Evolutionary conservation across 129 eudicot genomes (phyloP), one percentile per base, ranked within the genome.

Genomic region (Smallanthus sonchifolius): DNA sequence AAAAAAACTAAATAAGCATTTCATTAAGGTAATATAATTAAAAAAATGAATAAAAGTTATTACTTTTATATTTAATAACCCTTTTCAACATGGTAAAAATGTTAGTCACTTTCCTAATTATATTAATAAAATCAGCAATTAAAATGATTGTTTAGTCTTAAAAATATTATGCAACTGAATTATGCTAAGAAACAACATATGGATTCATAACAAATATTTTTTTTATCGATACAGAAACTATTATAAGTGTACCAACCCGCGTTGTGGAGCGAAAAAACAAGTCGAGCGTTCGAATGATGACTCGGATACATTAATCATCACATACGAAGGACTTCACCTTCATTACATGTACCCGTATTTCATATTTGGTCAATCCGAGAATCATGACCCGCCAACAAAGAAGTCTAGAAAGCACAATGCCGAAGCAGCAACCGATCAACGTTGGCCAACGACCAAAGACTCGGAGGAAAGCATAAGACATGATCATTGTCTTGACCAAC

Each of bases 261-360:
- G 89, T 36, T 93, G 98, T 73, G 84, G 86, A 59, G 98, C 98
- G 4, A 93, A 93, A 65, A 93, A 90, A 77, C 97, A 90, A 51
- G 96, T 93, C 5, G 95, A 93, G 77, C 75, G 92, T 55, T 90
- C 92, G 6, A 81, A 77, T 6, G 87, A 88, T 3, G 98, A 93
- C 69, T 89, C 89, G 2, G 97, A 90, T 16, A 90, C 96, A 39
- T 74, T 87, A 11, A 78, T 90, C 68, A 84, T 93, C 67, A 90
- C 98, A 44, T 93, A 93, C 10, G 98, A 93, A 86, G 98, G 98
- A 19, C 91, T 93, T 43, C 98, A 93, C 64, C 92, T 90, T 70
- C 98, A 93, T 62, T 93, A 80, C 64, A 84, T 84, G 60, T 87
- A 86, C 77, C 98, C 98, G 5, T 86, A 80, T 55, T 84, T 90